Evolutionary conservation across 2,329 filamentous ascomycete genomes (phyloP), one percentile per base, ranked within the genome.

Genomic region (Penicillium verrucosum): DNA sequence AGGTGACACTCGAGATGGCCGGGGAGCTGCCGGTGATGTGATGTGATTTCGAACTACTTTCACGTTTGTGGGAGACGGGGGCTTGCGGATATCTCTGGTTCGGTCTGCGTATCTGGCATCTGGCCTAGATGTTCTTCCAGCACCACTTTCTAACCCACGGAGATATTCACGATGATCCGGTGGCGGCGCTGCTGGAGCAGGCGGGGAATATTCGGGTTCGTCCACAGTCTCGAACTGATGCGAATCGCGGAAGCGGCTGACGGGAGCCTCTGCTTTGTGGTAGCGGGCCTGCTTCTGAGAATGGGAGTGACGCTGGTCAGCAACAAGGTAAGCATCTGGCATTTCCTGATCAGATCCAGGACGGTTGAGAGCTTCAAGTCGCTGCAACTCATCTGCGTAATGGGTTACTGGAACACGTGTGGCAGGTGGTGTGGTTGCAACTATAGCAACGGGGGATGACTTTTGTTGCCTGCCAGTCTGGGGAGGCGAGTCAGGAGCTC

Each of bases 41-140:
- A 92, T 87, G 70, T 92, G 88, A 64, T 86, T 87, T 68, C 86
- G 85, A 65, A 92, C 80, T 56, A 92, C 77, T 51, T 86, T 85
- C 60, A 88, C 82, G 50, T 75, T 70, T 30, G 73, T 66, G 30
- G 72, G 68, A 41, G 78, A 72, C 25, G 64, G 51, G 40, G 67
- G 64, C 18, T 75, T 62, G 72, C 78, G 64, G 69, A 73, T 60
- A 66, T 77, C 68, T 69, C 73, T 68, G 68, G 70, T 63, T 72
- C 70, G 69, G 68, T 77, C 65, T 72, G 68, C 57, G 73, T 69
- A 61, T 69, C 73, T 65, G 69, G 71, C 70, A 75, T 75, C 58
- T 70, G 70, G 46, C 14, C 34, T 54, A 70, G 73, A 64, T 76
- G 73, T 59, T 71, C 75, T 58, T 74, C 73, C 59, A 71, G 70